These are phyloP conservation scores for Citrullus colocynthis DNA, from an alignment of 306 rosid genomes.

Conservation along the genomic window DNA sequence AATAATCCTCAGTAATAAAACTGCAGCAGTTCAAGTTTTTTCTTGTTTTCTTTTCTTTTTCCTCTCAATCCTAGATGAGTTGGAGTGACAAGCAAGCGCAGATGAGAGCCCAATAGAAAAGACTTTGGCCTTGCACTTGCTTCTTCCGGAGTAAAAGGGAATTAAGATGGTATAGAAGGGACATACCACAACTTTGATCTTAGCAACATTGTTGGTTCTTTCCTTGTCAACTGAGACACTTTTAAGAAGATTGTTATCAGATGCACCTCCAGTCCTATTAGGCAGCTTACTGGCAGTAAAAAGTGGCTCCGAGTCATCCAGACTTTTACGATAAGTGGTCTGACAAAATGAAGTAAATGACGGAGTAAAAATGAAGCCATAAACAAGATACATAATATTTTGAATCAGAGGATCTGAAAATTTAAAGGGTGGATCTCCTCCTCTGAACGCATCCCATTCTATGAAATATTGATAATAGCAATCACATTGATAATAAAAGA, in stretches of 20 bases:
- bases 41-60: background rate
- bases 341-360: conserved; percentile 15
- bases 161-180: background rate
- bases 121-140: background rate
- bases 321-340: conserved; percentile 24
- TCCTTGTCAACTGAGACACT: conserved; percentile 74
- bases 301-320: conserved; percentile 71
- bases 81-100: background rate
- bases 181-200: conserved; percentile 97
- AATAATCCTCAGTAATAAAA: no score
- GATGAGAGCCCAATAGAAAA: background rate
- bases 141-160: background rate
- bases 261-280: conserved; percentile 42
- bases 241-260: conserved; percentile 56
- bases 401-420: background rate
- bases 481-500: background rate
- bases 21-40: background rate
- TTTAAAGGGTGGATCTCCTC: background rate
- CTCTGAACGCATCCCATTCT: background rate
- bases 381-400: background rate
- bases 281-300: conserved; percentile 41
- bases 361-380: conserved; percentile 22
- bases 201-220: conserved; percentile 78
- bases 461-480: background rate
- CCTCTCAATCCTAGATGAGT: background rate